Evolutionary conservation across 176 grass and related monocot genomes (phyloP), one percentile per base, ranked within the genome.

Genomic region (Raddia guianensis): DNA sequence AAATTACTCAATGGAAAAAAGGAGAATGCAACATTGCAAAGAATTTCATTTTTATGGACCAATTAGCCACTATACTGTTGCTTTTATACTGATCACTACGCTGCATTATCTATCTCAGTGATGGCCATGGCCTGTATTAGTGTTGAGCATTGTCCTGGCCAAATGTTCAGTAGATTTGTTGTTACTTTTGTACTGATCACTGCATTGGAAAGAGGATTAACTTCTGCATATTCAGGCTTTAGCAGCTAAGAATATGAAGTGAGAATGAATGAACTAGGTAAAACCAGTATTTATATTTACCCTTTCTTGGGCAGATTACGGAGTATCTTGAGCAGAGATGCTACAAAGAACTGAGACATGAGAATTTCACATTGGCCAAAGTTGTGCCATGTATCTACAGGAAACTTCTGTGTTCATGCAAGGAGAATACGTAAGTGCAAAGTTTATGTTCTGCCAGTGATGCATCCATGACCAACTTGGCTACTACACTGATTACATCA

Each of bases 271-370:
- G 11, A 45, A 33, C 49, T 78, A 46, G 19, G n/a, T 46, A 19
- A 70, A 74, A 44, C 9, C 32, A 50, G 27, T 50, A 56, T 76
- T 80, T 49, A 66, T 49, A 20, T 79, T 63, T 19, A 27, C 53
- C 32, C 20, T 81, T 79, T 27, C 48, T 52, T 65, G 55, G 53
- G 63, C 85, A 99, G 96, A 99, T 99, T 64, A 91, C 88, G 61
- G 77, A 93, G 64, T 86, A 86, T 82, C 85, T 99, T 75, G 96
- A 99, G 49, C 92, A 90, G 79, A 95, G 91, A 82, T 99, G 76
- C 60, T 99, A 91, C 63, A 99, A 99, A 86, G 92, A 99, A 86
- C 88, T 99, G 84, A 86, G 92, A 60, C 87, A 91, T 73, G 96
- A 83, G 9, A 87, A 88, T 79, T 87, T 93, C 45, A 90, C 69